Evolutionary conservation across 1,139 yeast species (phyloP), one percentile per base, ranked within the genome.

Genomic region (Saccharomyces hybrid): DNA sequence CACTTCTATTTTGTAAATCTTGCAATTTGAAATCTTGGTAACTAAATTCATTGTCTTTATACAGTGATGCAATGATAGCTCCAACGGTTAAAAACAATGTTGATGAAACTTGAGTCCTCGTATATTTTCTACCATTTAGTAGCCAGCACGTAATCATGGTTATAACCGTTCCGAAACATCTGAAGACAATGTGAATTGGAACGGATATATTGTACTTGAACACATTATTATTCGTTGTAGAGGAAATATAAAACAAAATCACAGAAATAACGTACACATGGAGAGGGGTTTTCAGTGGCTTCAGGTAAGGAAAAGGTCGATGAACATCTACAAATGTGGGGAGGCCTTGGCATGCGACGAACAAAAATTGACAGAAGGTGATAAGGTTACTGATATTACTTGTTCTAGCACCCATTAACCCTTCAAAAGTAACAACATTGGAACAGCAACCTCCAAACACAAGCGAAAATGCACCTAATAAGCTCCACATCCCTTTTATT

Each of bases 391-490:
- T 84, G 5, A 77, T 64, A n/a, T 67, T 67, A 3, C 72, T 77
- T 50, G 66, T 68, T 34, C 64, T 53, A 38, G 52, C 52, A 11
- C 44, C 59, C 5, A 84, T 70, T 23, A 85, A 72, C 47, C 75
- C 69, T 64, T 86, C 93, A 49, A 86, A 70, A 0, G 85, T 75
- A 59, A 81, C 75, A 34, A 84, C 91, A 67, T 84, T 86, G 30
- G 82, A 73, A 63, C 93, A 86, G 64, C 93, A 86, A 2, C 93
- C 90, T 0, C 88, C 87, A 64, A 84, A 82, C 25, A 84, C 81
- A 50, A 80, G 75, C 5, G 64, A 66, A 20, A 72, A 27, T 3
- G 61, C 59, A 32, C 47, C 25, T 20, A 52, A 7, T 16, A 52
- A 31, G 42, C 41, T 16, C 42, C 23, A 16, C 42, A 38, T 38